Evolutionary conservation across 495 filamentous ascomycete species (phyloP).

Genomic region (Podospora sp.): DNA sequence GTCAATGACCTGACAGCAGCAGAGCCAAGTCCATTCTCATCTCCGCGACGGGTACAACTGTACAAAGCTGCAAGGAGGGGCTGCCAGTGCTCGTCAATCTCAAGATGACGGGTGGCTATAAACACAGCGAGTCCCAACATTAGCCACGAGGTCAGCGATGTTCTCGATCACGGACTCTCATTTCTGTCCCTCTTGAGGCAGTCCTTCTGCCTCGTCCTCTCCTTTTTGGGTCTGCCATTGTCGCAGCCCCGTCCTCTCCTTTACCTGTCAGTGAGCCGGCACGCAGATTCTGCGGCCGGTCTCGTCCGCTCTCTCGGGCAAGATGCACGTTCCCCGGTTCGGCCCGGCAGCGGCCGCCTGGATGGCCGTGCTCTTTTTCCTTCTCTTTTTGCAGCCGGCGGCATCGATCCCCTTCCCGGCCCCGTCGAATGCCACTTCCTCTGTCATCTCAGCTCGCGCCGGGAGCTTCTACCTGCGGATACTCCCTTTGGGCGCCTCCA

Average conservation of each 20-base stretch:
- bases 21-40: neutral
- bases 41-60: neutral
- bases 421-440: neutral
- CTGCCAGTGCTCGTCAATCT: neutral
- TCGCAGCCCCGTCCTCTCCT: too few species aligned
- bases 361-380: neutral
- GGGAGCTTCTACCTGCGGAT: slow-evolving; percentile 38
- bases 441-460: neutral
- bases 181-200: neutral
- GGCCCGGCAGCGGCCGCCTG: neutral
- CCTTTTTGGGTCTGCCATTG: neutral
- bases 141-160: neutral
- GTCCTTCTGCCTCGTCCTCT: neutral
- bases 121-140: neutral
- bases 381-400: neutral
- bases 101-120: neutral
- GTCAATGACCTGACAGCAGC: neutral
- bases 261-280: too few species aligned
- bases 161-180: neutral
- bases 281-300: neutral
- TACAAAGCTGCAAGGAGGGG: neutral
- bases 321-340: neutral
- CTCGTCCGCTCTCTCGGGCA: neutral
- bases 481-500: slow-evolving; percentile 55
- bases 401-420: neutral